Base-by-base conservation (phyloP, 768 basidiomycete genomes). In the Lentinus brumalis region DNA sequence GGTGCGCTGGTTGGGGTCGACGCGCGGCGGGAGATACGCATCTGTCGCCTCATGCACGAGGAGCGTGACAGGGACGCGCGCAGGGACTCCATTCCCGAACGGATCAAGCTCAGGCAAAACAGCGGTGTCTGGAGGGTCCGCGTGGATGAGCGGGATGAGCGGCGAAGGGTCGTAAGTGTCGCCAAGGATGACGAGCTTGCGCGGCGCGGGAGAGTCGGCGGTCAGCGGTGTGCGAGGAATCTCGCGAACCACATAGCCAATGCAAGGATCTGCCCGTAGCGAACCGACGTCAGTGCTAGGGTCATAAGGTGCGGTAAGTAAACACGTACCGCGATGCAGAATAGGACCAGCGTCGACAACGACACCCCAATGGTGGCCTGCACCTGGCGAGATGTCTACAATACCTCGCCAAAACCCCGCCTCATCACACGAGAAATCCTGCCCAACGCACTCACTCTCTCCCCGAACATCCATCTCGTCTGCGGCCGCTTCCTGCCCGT, bases 21-120 rank as follows among this genome's bases (percentile, higher is more conserved):
- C 79, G 50, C 77, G 66, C 2, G 60, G 69, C 0, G 89, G 86
- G 40, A 95, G 83, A 64, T 80, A 81, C 0, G 88, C 86, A 68
- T 94, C 92, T 2, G 91, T 93, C 1, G 88, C 85, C 74, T 95
- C 93, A 71, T 95, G 94, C n/a, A 94, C 78, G 18, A 94, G 79
- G n/a, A 94, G 77, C 31, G 86, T 83, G 0, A 76, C 62, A 5
- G 66, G 62, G 0, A 63, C 38, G 52, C 59, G 5, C 56, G 64
- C 12, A 12, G 51, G 31, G 16, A 30, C 35, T 10, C 52, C 56
- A 29, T 29, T 31, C 50, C 26, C 82, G 80, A 4, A 80, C 69
- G 49, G 83, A 78, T 30, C 54, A 44, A 60, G 74, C 69, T 47
- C 66, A 66, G 71, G 54, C 5, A 60, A 56, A 21, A 31, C 40